Conservation (phyloP, 768 basidiomycete species). For the Collybiopsis luxurians region DNA sequence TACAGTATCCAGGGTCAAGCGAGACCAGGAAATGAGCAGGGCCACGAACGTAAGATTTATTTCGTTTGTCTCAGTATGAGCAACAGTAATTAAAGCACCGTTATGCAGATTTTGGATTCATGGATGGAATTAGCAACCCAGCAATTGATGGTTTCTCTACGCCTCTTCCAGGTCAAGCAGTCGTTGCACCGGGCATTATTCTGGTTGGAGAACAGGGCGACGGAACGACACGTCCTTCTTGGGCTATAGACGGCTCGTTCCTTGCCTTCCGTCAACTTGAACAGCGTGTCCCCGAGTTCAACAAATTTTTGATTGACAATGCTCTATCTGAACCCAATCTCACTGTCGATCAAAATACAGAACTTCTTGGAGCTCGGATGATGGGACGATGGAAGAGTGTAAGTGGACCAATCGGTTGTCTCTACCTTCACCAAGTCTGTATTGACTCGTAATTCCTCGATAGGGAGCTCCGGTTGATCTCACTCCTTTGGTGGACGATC, state of each 20-base stretch:
- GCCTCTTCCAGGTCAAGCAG: constrained; percentile 14
- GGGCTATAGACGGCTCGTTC: constrained; percentile 17
- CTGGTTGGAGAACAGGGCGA: constrained; percentile 24
- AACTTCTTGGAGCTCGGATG: constrained; percentile 29
- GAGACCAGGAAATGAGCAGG: constrained; percentile 21
- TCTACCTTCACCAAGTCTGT: background rate
- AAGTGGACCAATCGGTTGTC: background rate
- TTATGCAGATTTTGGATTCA: constrained; percentile 19
- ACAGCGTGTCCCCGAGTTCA: constrained; percentile 30
- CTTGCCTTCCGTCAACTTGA: constrained; percentile 31
- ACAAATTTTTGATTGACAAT: constrained; percentile 20
- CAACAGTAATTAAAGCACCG: constrained; percentile 3
- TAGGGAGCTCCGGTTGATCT: constrained; percentile 32
- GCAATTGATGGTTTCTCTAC: constrained; percentile 17
- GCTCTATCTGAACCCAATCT: constrained; percentile 14
- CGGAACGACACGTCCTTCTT: constrained; percentile 9
- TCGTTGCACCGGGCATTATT: constrained; percentile 13
- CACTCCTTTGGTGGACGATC: constrained; percentile 23
- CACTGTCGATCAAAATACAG: constrained; percentile 21
- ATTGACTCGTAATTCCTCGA: background rate
- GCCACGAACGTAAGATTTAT: constrained; percentile 25
- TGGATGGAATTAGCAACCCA: constrained; percentile 22
- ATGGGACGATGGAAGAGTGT: constrained; percentile 32
- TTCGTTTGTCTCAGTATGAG: constrained; percentile 14
- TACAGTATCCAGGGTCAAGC: constrained; percentile 17